These are phyloP conservation scores for Galerina marginata DNA, from an alignment of 768 basidiomycete genomes.

Conservation along the genomic window DNA sequence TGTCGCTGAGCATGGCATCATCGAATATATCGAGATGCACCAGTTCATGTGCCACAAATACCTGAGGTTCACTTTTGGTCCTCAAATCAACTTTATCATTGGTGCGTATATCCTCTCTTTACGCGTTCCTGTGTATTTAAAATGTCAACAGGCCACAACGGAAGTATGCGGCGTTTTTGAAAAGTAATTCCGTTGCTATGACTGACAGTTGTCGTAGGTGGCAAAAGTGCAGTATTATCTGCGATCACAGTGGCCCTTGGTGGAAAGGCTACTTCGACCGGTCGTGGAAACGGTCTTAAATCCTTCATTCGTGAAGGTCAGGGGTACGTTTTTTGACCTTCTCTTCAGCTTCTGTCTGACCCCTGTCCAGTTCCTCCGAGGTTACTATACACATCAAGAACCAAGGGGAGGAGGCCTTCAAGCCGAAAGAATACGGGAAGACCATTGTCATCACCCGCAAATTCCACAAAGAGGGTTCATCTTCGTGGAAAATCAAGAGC, in stretches of 20 bases:
- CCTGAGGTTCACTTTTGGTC: slow-evolving; percentile 84
- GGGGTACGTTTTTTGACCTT: slow-evolving; percentile 49
- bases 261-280: slow-evolving; percentile 90
- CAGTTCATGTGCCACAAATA: slow-evolving; percentile 97
- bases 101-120: slow-evolving; percentile 49
- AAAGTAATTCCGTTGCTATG: background rate
- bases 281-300: slow-evolving; percentile 84
- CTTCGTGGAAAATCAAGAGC: slow-evolving; percentile 83
- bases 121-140: background rate
- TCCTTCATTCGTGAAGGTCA: slow-evolving; percentile 87
- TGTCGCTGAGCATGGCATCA: slow-evolving; percentile 86
- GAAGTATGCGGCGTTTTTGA: slow-evolving; percentile 61
- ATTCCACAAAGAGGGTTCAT: slow-evolving; percentile 77
- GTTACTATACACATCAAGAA: slow-evolving; percentile 88
- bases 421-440: slow-evolving; percentile 83
- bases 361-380: slow-evolving; percentile 58
- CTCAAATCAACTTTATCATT: slow-evolving; percentile 97
- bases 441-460: slow-evolving; percentile 84
- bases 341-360: background rate
- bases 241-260: slow-evolving; percentile 94
- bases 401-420: slow-evolving; percentile 88
- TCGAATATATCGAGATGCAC: slow-evolving; percentile 83
- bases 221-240: slow-evolving; percentile 93
- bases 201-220: slow-evolving; percentile 56
- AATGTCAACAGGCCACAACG: slow-evolving; percentile 74